A percentile compares a stretch with the other conserved stretches of the same genome.
Conservation (phyloP, 2,329 filamentous ascomycete species). For the Aspergillus terreus region DNA sequence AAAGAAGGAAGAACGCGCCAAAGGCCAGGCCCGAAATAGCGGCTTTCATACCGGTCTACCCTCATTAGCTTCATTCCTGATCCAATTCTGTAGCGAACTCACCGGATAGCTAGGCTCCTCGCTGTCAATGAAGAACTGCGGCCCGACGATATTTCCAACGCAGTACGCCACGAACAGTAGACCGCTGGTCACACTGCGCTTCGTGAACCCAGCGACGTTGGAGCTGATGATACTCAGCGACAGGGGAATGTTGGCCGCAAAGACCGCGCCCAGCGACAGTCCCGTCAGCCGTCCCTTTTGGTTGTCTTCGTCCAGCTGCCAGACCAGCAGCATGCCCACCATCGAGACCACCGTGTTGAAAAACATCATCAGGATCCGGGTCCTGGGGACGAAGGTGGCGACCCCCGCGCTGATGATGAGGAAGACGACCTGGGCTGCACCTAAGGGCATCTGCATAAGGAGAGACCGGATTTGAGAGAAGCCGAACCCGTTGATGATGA, state of each 20-base stretch:
- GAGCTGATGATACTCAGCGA: slow-evolving; percentile 32
- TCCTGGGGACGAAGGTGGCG: slow-evolving; percentile 24
- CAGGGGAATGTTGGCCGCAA: slow-evolving; percentile 34
- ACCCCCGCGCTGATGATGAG: slow-evolving; percentile 26
- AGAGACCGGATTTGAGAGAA: slow-evolving; percentile 34
- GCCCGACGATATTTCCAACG: slow-evolving; percentile 32
- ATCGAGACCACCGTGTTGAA: slow-evolving; percentile 25
- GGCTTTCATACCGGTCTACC: slow-evolving; percentile 32
- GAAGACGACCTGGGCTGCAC: slow-evolving; percentile 31
- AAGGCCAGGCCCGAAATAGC: slow-evolving; percentile 26
- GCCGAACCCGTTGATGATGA: slow-evolving; percentile 37
- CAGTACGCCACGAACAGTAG: slow-evolving; percentile 47
- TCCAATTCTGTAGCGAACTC: slow-evolving; percentile 4
- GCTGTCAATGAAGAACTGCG: slow-evolving; percentile 28
- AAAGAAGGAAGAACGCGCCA: slow-evolving; percentile 28
- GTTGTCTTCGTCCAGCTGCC: slow-evolving; percentile 22
- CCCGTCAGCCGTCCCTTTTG: slow-evolving; percentile 27
- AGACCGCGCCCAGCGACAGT: slow-evolving; percentile 28
- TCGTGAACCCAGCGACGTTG: slow-evolving; percentile 36
- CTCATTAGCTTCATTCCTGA: not conserved
- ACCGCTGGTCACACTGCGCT: slow-evolving; percentile 36
- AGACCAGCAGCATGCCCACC: slow-evolving; percentile 33
- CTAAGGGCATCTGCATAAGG: slow-evolving; percentile 36
- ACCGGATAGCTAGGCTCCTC: slow-evolving; percentile 32
- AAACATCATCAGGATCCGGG: slow-evolving; percentile 33